A percentile compares a stretch with the other conserved stretches of the same genome.
These are phyloP conservation scores for Backusella luteola DNA, from an alignment of 192 early-diverging fungal species.

Conservation along the genomic window DNA sequence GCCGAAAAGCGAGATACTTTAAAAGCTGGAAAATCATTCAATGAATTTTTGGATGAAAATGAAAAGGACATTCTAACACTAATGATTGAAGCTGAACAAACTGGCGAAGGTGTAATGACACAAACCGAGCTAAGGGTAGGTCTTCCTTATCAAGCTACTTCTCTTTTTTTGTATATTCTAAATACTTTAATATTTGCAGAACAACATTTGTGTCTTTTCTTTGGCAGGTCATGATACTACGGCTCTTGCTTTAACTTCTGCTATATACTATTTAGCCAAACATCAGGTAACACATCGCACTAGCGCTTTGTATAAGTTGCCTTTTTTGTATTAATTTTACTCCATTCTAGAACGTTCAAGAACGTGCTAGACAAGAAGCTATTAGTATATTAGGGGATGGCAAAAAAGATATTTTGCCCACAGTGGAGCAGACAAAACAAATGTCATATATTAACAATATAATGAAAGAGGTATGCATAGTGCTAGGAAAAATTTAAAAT, in stretches of 20 bases:
- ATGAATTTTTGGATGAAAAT: conserved; percentile 8
- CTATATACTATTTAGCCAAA: conserved; percentile 50
- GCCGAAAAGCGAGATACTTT: neutral
- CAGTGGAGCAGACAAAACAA: conserved; percentile 48
- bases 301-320: too few relatives aligned
- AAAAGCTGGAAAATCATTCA: neutral
- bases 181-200: neutral
- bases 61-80: conserved; percentile 34
- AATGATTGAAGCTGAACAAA: conserved; percentile 24
- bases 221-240: conserved; percentile 61
- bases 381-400: conserved; percentile 49
- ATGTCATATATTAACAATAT: conserved; percentile 51
- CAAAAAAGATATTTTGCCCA: conserved; percentile 47
- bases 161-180: neutral
- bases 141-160: neutral
- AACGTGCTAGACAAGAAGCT: conserved; percentile 53
- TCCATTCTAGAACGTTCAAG: conserved; percentile 39
- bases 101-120: neutral
- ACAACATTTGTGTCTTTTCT: conserved; percentile 45
- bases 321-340: neutral
- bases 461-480: conserved; percentile 43
- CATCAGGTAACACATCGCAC: conserved; percentile 18
- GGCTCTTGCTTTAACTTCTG: conserved; percentile 49
- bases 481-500: too few relatives aligned
- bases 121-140: neutral